phyloP scores from a whole-genome alignment of 306 rosid genomes.

The Trifolium pratense region DNA sequence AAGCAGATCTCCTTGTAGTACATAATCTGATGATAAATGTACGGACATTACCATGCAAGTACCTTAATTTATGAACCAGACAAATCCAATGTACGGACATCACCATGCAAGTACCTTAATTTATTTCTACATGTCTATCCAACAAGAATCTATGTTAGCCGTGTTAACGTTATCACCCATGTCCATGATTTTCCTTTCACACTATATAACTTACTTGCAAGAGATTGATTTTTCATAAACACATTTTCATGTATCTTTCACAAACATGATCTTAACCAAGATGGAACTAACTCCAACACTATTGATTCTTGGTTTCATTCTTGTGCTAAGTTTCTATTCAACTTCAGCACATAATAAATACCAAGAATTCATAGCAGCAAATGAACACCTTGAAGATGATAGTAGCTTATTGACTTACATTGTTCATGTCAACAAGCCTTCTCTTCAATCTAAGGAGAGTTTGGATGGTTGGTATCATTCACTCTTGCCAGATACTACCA shows the following conservation, averaged over 20 bases:
- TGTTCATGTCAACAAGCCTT: constrained; percentile 54
- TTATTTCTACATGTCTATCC: not conserved
- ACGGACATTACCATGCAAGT: constrained; percentile 43
- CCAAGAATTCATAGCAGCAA: not conserved
- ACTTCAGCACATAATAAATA: constrained; percentile 34
- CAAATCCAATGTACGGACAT: constrained; percentile 9
- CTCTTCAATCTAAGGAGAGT: constrained; percentile 37
- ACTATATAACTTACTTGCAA: not conserved
- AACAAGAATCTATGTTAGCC: not conserved
- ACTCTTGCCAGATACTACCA: constrained; percentile 48
- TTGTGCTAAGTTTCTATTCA: not conserved
- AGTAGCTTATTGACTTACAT: constrained; percentile 50
- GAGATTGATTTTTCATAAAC: not conserved
- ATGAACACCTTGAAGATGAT: not conserved
- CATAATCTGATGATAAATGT: not conserved
- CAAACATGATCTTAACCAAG: not conserved
- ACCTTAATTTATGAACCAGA: not conserved
- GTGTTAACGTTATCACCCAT: not conserved
- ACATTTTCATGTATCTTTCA: not conserved
- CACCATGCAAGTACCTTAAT: constrained; percentile 38
- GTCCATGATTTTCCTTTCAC: not conserved
- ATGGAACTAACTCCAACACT: constrained; percentile 25
- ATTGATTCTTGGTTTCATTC: constrained; percentile 34
- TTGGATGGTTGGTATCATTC: constrained; percentile 58
- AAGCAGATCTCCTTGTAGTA: too few relatives aligned